Base-by-base conservation (phyloP, 78 protist genomes). In the Bodo saltans region DNA sequence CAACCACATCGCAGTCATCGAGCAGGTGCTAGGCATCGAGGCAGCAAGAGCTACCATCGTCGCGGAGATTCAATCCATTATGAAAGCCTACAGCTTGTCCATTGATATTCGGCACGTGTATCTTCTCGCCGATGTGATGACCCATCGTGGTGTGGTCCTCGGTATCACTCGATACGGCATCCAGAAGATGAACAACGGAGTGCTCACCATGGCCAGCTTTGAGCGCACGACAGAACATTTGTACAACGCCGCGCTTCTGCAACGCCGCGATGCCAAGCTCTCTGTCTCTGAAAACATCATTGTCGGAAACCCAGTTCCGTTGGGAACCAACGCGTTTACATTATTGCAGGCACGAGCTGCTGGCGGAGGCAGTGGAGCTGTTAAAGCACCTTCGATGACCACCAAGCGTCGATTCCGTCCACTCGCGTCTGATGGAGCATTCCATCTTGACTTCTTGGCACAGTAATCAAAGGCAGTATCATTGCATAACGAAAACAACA, bases 101-200 rank as follows among this genome's bases (percentile, higher is more conserved):
- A 87, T 97, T 42, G 99, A 98, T 79, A 12, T 39, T 42, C 85
- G 99, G 11, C 99, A 97, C 89, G 69, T 94, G 34, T 89, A 82
- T 92, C 78, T 97, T n/a, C 86, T 98, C 53, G 98, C 98, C 25
- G 99, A 98, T 73, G 83, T 95, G 28, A 98, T 98, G 99, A 87
- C 96, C 0, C 90, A 47, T 90, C 91, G 82, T 68, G 99, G 99
- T 30, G 95, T 94, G 69, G 85, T 97, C 26, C 91, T 94, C 1
- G 99, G 99, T 70, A 97, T 98, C 92, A 96, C 98, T 0, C 94
- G 99, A 1, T 94, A 91, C 78, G 99, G 99, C 60, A 89, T 98
- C 37, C 76, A 93, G 1, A 96, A 97, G 89, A 93, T 97, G 97
- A 92, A 89, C 73, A 96, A 95, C 72, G 70, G 90, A 0, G 97